A percentile compares a stretch with the other conserved stretches of the same genome.
Evolutionary conservation across 805 yeast species (phyloP).

Genomic region (Ogataea angusta): DNA sequence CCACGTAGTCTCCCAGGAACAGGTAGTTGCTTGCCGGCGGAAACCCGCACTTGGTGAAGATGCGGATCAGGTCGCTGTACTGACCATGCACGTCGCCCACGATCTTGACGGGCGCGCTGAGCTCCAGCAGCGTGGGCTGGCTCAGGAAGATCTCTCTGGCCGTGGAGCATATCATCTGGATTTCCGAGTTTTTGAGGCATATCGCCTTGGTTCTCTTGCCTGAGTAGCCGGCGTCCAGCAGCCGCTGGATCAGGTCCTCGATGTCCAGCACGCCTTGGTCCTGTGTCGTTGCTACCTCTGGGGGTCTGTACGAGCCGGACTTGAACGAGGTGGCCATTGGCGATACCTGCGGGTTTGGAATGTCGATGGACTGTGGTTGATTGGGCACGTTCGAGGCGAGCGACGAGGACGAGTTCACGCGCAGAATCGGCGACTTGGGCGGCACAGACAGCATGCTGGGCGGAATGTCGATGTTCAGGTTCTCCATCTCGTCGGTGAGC

Average conservation of each 20-base stretch:
- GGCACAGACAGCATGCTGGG: conserved; percentile 34
- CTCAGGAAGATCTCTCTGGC: conserved; percentile 87
- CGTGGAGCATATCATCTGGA: conserved; percentile 77
- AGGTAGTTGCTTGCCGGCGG: conserved; percentile 93
- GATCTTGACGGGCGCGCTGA: conserved; percentile 81
- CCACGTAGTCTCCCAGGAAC: conserved; percentile 95
- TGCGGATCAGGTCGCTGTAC: conserved; percentile 83
- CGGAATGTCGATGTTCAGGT: conserved; percentile 25
- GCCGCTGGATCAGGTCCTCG: conserved; percentile 85
- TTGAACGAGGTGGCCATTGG: conserved; percentile 9
- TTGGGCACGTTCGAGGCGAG: conserved; percentile 13
- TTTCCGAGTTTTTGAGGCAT: conserved; percentile 87
- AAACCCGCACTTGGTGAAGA: conserved; percentile 94
- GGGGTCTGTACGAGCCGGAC: conserved; percentile 4
- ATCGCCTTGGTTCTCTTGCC: conserved; percentile 90
- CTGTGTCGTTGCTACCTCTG: conserved; percentile 5
- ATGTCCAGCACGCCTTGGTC: conserved; percentile 34
- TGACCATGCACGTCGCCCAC: conserved; percentile 98
- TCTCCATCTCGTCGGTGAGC: conserved; percentile 16
- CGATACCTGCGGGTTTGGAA: conserved; percentile 10
- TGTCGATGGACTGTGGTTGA: conserved; percentile 8
- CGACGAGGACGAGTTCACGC: conserved; percentile 32
- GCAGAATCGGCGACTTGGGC: conserved; percentile 33
- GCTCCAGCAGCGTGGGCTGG: conserved; percentile 86
- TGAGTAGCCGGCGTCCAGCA: conserved; percentile 92